Percentiles rank a stretch among this genome's conserved stretches.
These are phyloP conservation scores for Ophiostoma perfectum DNA, from an alignment of 2,329 filamentous ascomycete genomes.

Conservation along the genomic window DNA sequence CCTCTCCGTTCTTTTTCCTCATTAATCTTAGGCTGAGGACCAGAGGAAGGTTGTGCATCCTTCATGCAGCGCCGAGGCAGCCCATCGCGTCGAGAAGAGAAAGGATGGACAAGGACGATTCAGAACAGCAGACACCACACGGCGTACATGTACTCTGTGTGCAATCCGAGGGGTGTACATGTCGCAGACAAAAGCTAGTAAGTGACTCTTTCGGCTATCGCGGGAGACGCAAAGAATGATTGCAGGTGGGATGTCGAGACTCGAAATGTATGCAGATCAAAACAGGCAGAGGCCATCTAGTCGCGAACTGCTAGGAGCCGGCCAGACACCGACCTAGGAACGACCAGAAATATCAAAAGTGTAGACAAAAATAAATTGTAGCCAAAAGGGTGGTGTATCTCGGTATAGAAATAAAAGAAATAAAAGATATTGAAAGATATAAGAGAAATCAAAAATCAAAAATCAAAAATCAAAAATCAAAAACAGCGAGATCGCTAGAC, in stretches of 20 bases:
- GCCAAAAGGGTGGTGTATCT: background rate
- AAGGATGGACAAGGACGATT: too few species aligned
- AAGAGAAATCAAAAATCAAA: background rate
- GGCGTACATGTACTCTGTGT: constrained; percentile 1
- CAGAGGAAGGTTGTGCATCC: background rate
- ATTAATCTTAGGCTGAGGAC: too few species aligned
- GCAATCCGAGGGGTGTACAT: background rate
- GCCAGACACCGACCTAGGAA: too few species aligned
- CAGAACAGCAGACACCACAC: background rate
- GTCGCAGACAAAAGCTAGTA: background rate
- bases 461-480: background rate
- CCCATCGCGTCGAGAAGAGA: background rate
- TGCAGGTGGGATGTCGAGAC: too few species aligned
- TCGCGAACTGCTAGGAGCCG: too few species aligned
- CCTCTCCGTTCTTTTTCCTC: background rate
- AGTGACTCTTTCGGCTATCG: background rate
- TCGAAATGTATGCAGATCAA: background rate
- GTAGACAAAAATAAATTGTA: background rate
- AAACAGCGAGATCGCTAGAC: too few species aligned
- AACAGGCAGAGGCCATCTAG: background rate
- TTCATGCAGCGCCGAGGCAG: background rate
- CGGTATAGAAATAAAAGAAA: background rate
- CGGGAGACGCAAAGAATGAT: background rate
- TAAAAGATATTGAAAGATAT: background rate
- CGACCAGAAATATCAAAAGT: background rate